Conservation (phyloP, 768 basidiomycete species). For the Amanita polypyramis region DNA sequence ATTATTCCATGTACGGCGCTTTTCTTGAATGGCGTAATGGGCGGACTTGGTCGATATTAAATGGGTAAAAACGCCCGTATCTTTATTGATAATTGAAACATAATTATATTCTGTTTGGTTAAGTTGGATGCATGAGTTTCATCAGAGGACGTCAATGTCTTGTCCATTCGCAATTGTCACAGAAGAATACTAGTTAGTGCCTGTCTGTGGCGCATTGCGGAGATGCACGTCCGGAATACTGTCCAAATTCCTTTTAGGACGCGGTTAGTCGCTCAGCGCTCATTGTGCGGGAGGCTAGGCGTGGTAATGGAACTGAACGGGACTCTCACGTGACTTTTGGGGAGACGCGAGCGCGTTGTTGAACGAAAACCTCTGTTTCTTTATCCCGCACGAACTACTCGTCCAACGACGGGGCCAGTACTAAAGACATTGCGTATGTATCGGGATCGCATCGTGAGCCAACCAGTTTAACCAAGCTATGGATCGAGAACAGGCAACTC, state of each 20-base stretch:
- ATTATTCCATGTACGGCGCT: not conserved
- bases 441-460: conserved; percentile 8
- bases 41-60: not conserved
- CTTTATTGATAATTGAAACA: not conserved
- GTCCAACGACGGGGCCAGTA: not conserved
- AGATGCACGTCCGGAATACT: too few relatives aligned
- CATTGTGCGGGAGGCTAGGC: too few relatives aligned
- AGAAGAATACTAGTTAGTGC: too few relatives aligned
- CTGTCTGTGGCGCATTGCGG: too few relatives aligned
- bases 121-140: too few relatives aligned
- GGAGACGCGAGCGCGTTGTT: conserved; percentile 1
- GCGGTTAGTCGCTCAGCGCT: too few relatives aligned
- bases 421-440: conserved; percentile 7
- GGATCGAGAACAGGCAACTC: conserved; percentile 6
- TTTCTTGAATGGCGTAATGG: too few relatives aligned
- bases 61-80: not conserved
- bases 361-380: not conserved
- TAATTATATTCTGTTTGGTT: not conserved
- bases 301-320: too few relatives aligned
- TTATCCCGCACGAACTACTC: not conserved
- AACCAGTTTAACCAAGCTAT: conserved; percentile 7
- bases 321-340: not conserved
- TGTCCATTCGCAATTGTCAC: too few relatives aligned
- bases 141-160: too few relatives aligned
- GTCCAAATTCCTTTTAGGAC: too few relatives aligned